Evolutionary conservation across 768 basidiomycete species (phyloP).

Genomic region (Lactifluus subvellereus): DNA sequence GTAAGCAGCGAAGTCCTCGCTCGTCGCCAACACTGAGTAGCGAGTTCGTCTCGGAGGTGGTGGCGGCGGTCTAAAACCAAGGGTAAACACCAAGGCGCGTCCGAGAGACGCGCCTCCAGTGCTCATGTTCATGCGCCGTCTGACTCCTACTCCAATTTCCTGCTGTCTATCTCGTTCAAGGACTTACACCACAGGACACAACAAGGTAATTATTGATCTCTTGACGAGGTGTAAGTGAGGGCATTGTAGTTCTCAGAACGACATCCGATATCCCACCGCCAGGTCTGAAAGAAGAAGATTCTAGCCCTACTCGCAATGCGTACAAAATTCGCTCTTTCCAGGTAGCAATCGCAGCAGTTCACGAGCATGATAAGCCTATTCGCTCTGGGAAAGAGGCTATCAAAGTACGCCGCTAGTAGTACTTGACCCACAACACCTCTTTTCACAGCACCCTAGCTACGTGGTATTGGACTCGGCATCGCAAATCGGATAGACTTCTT

Average conservation of each 20-base stretch:
- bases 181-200: conserved; percentile 24
- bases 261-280: background rate
- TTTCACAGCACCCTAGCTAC: conserved; percentile 9
- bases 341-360: conserved; percentile 17
- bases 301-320: conserved; percentile 16
- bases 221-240: conserved; percentile 38
- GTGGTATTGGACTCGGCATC: conserved; percentile 24
- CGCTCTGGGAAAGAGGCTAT: conserved; percentile 19
- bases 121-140: conserved; percentile 7
- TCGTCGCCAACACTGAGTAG: background rate
- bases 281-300: conserved; percentile 22
- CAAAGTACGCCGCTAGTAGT: conserved; percentile 9
- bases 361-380: conserved; percentile 12
- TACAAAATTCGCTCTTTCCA: conserved; percentile 26
- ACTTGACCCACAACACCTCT: background rate
- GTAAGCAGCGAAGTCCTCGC: background rate
- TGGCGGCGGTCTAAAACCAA: background rate
- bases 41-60: background rate
- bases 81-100: background rate
- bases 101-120: background rate
- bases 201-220: conserved; percentile 37
- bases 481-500: conserved; percentile 24
- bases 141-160: background rate
- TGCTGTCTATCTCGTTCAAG: background rate
- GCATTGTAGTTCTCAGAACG: background rate